Conservation (phyloP, 1,139 yeast genomes). For the Yamadazyma buinensis region DNA sequence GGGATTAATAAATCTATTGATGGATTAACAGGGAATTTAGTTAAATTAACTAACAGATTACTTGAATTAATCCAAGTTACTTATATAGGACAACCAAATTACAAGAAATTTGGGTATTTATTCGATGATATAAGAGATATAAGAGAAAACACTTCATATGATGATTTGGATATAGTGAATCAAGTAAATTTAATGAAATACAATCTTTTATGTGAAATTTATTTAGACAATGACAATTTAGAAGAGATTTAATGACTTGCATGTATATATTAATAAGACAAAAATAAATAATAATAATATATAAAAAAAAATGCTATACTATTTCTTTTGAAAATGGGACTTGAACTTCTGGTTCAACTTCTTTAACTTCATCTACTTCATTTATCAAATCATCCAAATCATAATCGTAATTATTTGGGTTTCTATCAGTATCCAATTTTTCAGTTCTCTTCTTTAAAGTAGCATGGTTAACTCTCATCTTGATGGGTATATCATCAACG, state of each 20-base stretch:
- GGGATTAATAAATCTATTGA: slow-evolving; percentile 1
- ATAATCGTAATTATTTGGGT: slow-evolving; percentile 33
- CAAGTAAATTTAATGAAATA: background rate
- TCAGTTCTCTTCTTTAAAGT: slow-evolving; percentile 23
- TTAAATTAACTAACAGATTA: slow-evolving; percentile 22
- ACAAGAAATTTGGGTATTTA: background rate
- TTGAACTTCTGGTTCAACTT: background rate
- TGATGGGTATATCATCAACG: slow-evolving; percentile 37
- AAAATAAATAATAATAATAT: too few relatives aligned
- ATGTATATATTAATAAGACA: too few relatives aligned
- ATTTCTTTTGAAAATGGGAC: slow-evolving; percentile 4
- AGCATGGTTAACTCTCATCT: slow-evolving; percentile 25
- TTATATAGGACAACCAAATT: background rate
- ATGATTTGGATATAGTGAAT: background rate
- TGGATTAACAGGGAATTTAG: slow-evolving; percentile 15
- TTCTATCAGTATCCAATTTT: slow-evolving; percentile 27
- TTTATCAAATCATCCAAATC: slow-evolving; percentile 30
- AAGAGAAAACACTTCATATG: background rate
- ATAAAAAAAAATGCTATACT: slow-evolving; percentile 1
- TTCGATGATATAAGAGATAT: background rate
- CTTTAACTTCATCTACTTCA: slow-evolving; percentile 20
- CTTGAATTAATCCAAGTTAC: slow-evolving; percentile 9
- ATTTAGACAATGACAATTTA: too few relatives aligned
- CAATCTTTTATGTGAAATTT: slow-evolving; percentile 1
- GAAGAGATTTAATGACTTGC: too few relatives aligned